Evolutionary conservation across 2,329 filamentous ascomycete genomes (phyloP).

Genomic region (Claviceps sp.): DNA sequence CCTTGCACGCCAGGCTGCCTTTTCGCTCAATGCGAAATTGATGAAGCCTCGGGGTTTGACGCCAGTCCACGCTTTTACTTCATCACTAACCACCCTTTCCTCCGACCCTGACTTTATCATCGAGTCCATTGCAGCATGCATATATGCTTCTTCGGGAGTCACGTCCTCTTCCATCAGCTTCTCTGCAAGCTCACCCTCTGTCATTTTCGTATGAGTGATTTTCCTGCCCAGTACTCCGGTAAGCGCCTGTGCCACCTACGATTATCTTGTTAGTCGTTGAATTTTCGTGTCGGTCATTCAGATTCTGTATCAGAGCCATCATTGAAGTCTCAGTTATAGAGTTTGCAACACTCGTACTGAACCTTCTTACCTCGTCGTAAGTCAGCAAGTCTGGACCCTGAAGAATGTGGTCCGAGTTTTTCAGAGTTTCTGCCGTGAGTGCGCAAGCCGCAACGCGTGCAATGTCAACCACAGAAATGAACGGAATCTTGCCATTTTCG

Average conservation of each 20-base stretch:
- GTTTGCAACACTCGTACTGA: too few relatives aligned
- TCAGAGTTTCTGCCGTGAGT: not conserved
- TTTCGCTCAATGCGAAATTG: not conserved
- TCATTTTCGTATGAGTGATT: not conserved
- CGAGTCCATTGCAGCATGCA: not conserved
- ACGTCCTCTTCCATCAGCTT: not conserved
- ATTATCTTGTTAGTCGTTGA: not conserved
- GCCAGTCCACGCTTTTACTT: not conserved
- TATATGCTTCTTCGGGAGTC: not conserved
- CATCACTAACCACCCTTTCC: not conserved
- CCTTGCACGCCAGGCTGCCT: not conserved
- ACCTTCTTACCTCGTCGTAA: not conserved
- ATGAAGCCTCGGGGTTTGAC: not conserved
- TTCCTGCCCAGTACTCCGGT: not conserved
- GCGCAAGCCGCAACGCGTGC: not conserved
- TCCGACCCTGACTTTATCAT: not conserved
- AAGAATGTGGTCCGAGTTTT: not conserved
- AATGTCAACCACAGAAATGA: not conserved
- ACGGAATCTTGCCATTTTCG: not conserved
- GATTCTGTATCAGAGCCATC: too few relatives aligned
- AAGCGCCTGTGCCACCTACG: not conserved
- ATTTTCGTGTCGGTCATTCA: too few relatives aligned
- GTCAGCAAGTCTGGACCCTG: not conserved
- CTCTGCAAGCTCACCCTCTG: not conserved
- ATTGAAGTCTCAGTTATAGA: too few relatives aligned